These are phyloP conservation scores for Hymenoscyphus scutula DNA, from an alignment of 2,329 filamentous ascomycete genomes.

Conservation along the genomic window DNA sequence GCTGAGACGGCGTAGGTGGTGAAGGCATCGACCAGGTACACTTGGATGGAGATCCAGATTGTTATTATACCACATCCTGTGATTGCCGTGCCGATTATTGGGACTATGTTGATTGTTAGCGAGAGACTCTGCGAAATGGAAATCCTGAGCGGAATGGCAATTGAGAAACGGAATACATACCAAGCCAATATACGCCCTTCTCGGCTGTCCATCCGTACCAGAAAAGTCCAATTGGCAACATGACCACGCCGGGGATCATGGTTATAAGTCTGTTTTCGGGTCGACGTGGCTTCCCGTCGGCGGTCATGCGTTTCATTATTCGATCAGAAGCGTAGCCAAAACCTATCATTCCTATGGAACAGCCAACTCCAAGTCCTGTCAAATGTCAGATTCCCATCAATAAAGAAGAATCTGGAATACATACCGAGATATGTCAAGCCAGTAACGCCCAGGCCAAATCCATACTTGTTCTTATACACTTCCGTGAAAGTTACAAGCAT, in stretches of 20 bases:
- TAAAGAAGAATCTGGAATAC: background rate
- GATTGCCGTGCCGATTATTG: conserved; percentile 7
- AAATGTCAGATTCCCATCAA: background rate
- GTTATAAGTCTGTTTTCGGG: background rate
- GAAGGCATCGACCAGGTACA: conserved; percentile 47
- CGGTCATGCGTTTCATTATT: background rate
- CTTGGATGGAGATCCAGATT: conserved; percentile 8
- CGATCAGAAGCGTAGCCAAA: background rate
- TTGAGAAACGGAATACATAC: background rate
- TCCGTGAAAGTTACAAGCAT: conserved; percentile 49
- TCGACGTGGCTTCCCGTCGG: background rate
- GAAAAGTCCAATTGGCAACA: background rate
- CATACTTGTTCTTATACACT: conserved; percentile 46
- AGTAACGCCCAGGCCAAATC: conserved; percentile 39
- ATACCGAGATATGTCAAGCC: conserved; percentile 44
- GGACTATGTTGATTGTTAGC: background rate
- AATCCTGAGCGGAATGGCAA: too few relatives aligned
- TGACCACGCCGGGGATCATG: background rate
- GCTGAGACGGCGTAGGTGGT: conserved; percentile 40
- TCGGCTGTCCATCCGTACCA: conserved; percentile 5
- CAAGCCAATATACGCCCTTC: conserved; percentile 2
- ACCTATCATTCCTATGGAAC: background rate
- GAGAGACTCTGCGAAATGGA: background rate
- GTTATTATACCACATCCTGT: background rate
- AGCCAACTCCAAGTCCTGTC: background rate